These are phyloP conservation scores for Neurospora intermedia DNA, from an alignment of 495 filamentous ascomycete species.

Conservation along the genomic window DNA sequence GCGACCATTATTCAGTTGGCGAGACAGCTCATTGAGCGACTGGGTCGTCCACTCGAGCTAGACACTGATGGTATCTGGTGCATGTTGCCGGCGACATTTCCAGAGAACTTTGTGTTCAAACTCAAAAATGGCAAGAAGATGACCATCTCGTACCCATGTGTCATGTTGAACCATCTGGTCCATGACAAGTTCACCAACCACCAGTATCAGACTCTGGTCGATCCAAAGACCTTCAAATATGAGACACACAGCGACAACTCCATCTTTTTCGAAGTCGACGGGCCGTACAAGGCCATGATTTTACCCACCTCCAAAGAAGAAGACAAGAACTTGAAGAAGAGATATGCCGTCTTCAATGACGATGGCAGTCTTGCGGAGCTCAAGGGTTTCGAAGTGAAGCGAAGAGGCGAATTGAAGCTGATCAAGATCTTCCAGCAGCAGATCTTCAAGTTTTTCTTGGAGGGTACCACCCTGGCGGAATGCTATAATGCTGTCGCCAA, in stretches of 20 bases:
- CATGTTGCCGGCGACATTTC: constrained; percentile 94
- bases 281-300: constrained; percentile 95
- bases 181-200: constrained; percentile 93
- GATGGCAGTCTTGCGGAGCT: constrained; percentile 94
- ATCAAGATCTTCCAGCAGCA: constrained; percentile 99
- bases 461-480: constrained; percentile 73
- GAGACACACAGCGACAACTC: constrained; percentile 95
- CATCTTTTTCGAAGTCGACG: constrained; percentile 99
- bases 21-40: constrained; percentile 82
- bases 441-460: constrained; percentile 98
- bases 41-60: constrained; percentile 90
- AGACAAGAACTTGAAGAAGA: constrained; percentile 98
- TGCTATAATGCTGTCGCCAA: constrained; percentile 88
- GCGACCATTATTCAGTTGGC: constrained; percentile 98
- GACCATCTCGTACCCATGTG: constrained; percentile 91
- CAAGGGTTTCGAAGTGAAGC: constrained; percentile 97
- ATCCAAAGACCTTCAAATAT: constrained; percentile 73
- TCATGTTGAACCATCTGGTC: constrained; percentile 98
- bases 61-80: constrained; percentile 99
- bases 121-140: constrained; percentile 92
- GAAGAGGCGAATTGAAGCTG: constrained; percentile 93
- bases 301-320: constrained; percentile 96
- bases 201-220: constrained; percentile 84
- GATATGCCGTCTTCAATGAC: constrained; percentile 98
- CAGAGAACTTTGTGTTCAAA: constrained; percentile 92